Conservation (phyloP, 75 land plant genomes). For the Chamaecyparis obtusa region DNA sequence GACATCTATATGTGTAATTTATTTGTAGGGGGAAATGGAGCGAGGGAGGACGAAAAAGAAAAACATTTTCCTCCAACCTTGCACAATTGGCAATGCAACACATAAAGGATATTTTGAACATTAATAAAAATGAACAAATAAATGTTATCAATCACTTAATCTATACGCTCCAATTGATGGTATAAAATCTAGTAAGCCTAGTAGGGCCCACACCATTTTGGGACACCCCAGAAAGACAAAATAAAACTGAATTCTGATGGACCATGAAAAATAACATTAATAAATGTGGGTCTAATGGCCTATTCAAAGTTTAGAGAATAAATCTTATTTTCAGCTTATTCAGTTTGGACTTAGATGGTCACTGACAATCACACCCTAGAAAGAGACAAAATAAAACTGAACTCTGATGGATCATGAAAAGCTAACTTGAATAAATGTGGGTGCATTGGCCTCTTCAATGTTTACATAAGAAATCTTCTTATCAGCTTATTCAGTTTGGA, state of each 20-base stretch:
- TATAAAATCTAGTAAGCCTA: no score
- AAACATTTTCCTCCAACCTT: no score
- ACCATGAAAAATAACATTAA: not conserved
- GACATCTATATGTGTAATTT: not conserved
- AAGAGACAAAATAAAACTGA: not conserved
- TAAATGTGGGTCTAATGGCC: not conserved
- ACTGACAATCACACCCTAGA: not conserved
- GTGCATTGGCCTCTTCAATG: not conserved
- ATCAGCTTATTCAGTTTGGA: not conserved
- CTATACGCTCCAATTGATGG: no score
- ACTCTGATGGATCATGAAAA: not conserved
- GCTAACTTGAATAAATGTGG: not conserved
- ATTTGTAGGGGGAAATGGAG: no score
- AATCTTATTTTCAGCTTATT: not conserved
- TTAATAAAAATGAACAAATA: no score
- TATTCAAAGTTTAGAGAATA: not conserved
- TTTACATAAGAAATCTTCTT: not conserved
- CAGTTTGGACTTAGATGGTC: not conserved
- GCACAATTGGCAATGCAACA: no score
- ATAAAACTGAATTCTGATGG: not conserved
- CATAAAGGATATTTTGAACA: no score
- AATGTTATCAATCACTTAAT: no score
- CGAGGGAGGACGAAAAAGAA: no score
- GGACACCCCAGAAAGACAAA: not conserved
- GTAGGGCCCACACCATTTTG: no score